Conservation (phyloP, 306 rosid species). For the Notholithocarpus densiflorus region DNA sequence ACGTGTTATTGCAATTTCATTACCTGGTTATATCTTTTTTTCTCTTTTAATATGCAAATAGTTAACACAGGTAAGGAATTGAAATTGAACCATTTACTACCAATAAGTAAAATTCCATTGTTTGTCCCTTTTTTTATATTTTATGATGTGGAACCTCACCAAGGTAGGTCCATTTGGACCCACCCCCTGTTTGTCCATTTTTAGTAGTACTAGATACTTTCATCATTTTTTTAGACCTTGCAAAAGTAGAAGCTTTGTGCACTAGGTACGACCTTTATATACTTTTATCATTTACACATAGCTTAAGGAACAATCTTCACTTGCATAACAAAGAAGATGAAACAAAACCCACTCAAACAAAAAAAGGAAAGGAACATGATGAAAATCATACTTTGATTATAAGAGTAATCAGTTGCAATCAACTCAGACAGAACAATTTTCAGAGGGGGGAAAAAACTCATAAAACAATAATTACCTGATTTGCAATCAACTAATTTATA, state of each 20-base stretch:
- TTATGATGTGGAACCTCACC: too few species aligned
- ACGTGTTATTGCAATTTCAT: neutral
- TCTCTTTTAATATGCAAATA: neutral
- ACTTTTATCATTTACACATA: neutral
- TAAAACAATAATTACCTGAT: neutral
- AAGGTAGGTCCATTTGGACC: too few species aligned
- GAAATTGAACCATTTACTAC: neutral
- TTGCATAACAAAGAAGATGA: neutral
- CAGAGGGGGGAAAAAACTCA: neutral
- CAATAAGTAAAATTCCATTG: neutral
- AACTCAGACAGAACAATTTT: constrained; percentile 3
- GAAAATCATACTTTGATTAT: neutral
- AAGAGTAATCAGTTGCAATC: neutral
- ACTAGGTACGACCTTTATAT: neutral
- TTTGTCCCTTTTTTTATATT: neutral
- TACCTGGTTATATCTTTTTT: neutral
- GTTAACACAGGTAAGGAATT: neutral
- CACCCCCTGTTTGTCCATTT: neutral
- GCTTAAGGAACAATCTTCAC: neutral
- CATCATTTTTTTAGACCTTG: neutral
- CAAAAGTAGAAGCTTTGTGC: neutral
- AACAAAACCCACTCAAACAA: neutral
- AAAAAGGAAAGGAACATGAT: neutral
- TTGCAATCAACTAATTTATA: neutral
- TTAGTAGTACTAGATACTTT: neutral